Base-by-base conservation (phyloP, 306 rosid genomes). In the Bauhinia variegata region DNA sequence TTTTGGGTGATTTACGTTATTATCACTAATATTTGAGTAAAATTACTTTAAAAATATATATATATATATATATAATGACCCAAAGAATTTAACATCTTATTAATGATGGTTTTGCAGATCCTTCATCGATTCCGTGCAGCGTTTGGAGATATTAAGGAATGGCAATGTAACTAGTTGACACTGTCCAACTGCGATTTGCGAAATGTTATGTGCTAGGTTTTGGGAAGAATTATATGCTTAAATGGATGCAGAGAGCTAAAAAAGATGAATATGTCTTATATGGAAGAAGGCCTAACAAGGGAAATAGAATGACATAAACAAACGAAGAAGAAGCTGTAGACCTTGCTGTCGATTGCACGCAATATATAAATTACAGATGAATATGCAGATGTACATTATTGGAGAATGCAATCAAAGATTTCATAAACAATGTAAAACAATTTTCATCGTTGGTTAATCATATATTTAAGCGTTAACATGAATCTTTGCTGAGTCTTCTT, bases 81-180 rank as follows among this genome's bases (percentile, higher is more conserved):
- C 44, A 14, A 57, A 32, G 49, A 52, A 62, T 44, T 28, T 36
- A 68, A 77, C 56, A 12, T 41, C 52, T 23, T 64, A n/a, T 64
- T 54, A 36, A 48, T 33, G 76, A 55, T 65, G 75, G 17, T 75
- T 71, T 44, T 82, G 80, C 77, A 78, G 82, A 65, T 75, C 80
- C 11, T 84, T 84, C 65, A 16, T 69, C 3, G 41, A 36, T 42
- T 72, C 65, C 9, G 79, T 65, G 64, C 73, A 69, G 54, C 78
- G 80, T 46, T 47, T 80, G 81, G 67, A 44, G 61, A 73, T 83
- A 32, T 7, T 70, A 55, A 65, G 80, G 70, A 73, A 63, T 32
- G 67, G 30, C 30, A 57, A 41, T 32, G 52, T 51, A 66, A 60
- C 62, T 63, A 57, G 36, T 2, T 56, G 54, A 63, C 42, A 66